Conservation (phyloP, 2,329 filamentous ascomycete species). For the Fusarium staphyleae region DNA sequence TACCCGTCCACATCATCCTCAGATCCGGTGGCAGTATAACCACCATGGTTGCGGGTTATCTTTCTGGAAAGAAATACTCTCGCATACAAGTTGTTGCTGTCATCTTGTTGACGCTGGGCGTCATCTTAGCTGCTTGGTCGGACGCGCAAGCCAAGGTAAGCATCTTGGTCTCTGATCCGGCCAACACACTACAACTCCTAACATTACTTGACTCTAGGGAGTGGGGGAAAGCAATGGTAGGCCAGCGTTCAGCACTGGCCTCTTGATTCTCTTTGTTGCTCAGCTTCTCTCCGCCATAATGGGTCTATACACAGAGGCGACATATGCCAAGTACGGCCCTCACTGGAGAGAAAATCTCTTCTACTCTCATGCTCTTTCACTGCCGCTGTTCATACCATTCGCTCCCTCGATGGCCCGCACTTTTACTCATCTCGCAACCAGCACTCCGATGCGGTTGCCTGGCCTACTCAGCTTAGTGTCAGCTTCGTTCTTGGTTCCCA, state of each 20-base stretch:
- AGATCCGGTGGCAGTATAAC: constrained; percentile 95
- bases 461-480: constrained; percentile 26
- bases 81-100: constrained; percentile 83
- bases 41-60: constrained; percentile 87
- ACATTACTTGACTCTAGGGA: constrained; percentile 19
- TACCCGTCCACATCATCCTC: constrained; percentile 95
- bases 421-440: constrained; percentile 68
- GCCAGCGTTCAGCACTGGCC: constrained; percentile 64
- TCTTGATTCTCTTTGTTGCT: constrained; percentile 83
- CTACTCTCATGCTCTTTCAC: constrained; percentile 81
- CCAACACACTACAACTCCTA: not conserved
- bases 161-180: not conserved
- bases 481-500: constrained; percentile 56
- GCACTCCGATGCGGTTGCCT: constrained; percentile 60
- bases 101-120: constrained; percentile 81
- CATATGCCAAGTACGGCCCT: constrained; percentile 83
- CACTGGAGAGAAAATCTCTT: constrained; percentile 97
- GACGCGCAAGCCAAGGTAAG: constrained; percentile 84
- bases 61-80: constrained; percentile 87
- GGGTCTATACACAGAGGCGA: constrained; percentile 92
- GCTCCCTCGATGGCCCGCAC: constrained; percentile 69
- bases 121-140: constrained; percentile 87
- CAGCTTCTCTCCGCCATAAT: constrained; percentile 92
- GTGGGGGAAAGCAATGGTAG: constrained; percentile 28
- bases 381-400: constrained; percentile 79